Evolutionary conservation across 1,284 basidiomycete species (phyloP), one percentile per base, ranked within the genome.

Genomic region (Ceratobasidium sp.): DNA sequence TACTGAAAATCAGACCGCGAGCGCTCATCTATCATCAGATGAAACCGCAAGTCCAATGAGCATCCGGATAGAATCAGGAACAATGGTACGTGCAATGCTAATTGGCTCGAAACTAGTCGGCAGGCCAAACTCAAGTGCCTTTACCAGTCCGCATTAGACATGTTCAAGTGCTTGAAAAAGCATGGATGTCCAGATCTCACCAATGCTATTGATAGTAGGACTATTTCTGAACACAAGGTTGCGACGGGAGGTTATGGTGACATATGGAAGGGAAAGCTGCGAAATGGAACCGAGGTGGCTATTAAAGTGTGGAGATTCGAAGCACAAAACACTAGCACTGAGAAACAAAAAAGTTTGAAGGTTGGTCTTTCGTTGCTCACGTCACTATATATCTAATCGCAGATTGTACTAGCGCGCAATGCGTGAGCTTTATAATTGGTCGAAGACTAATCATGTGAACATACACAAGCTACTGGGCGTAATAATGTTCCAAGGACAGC

Each of bases 241-340:
- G 67, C 42, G 67, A 69, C 27, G 45, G n/a, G n/a, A n/a, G n/a
- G n/a, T n/a, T n/a, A n/a, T n/a, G n/a, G n/a, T n/a, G n/a, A n/a
- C n/a, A n/a, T 69, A 17, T 57, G 56, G 27, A 38, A 45, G n/a
- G 67, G 53, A 31, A 69, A n/a, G n/a, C 42, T 69, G 53, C 53
- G 22, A 4, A 54, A 54, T 27, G 42, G 42, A 1, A 40, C 53
- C 2, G n/a, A 17, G 20, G 54, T 69, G n/a, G 67, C 67, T 8
- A 57, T 69, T 27, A 69, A 69, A 34, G 31, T 34, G 15, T 54
- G 42, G 15, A 38, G 62, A 52, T 34, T 69, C 17, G n/a, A n/a
- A n/a, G n/a, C n/a, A n/a, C n/a, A n/a, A n/a, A n/a, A n/a, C n/a
- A n/a, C n/a, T n/a, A n/a, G 49, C 43, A 32, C 29, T 56, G 13